Base-by-base conservation (phyloP, 2,329 filamentous ascomycete species). In the Sporothrix pseudoabietina region DNA sequence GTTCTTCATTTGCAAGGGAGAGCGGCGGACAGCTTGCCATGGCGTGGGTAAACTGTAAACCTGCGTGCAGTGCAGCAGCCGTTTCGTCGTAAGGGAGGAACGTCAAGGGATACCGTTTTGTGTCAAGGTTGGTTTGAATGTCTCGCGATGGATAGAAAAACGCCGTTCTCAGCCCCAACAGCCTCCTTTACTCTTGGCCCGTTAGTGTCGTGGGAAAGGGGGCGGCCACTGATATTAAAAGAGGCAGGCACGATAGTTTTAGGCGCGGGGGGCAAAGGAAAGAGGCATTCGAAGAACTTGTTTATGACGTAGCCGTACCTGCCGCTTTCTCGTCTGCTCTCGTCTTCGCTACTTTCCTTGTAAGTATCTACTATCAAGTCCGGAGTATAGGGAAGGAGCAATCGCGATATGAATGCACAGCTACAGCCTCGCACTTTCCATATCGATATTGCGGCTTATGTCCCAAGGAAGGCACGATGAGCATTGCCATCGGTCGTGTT, bases 111-210 rank as follows among this genome's bases (percentile, higher is more conserved):
- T 1, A 30, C 16, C 19, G 32, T 49, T 61, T 59, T 61, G 57
- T 61, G 32, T 61, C 9, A 30, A 61, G 57, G 32, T 35, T n/a
- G 16, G 61, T 47, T 26, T n/a, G 19, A 7, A 9, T 30, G 61
- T 65, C 61, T 65, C 61, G 26, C 35, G 35, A 65, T 9, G 22
- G 12, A 22, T 4, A 9, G 2, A 47, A 65, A 10, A 35, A 12
- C 9, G 52, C 52, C 55, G 57, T 22, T 41, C 32, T 22, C 57
- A 63, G 57, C 57, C 57, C 57, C 57, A 41, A 63, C 57, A 63
- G 57, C 57, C 55, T 63, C 41, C 57, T 30, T 41, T 41, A 5
- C 8, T 41, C 57, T 63, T 63, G 57, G 57, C 57, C 10, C 35
- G 30, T 63, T 63, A 19, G 32, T 30, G 52, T 55, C 52, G 52